Base-by-base conservation (phyloP, 139 green algal genomes). In the Diplosphaera chodatii region DNA sequence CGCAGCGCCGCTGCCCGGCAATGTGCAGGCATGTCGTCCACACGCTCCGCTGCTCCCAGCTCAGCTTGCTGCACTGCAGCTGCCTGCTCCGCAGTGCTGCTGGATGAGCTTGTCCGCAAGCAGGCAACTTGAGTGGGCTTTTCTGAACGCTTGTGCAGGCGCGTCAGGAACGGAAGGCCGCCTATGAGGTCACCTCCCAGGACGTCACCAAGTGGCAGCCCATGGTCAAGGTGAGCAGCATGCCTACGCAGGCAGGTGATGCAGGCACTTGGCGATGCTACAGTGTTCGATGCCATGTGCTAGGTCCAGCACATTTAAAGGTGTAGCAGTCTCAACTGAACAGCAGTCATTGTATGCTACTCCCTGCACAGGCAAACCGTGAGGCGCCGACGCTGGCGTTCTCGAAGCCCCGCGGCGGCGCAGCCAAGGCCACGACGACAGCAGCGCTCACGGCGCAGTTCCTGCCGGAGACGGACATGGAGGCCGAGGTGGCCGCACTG, bases 121-220 rank as follows among this genome's bases (percentile, higher is more conserved):
- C n/a, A n/a, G n/a, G n/a, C n/a, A n/a, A n/a, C n/a, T n/a, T n/a
- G n/a, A n/a, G n/a, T n/a, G n/a, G n/a, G n/a, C n/a, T n/a, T n/a
- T n/a, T n/a, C n/a, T n/a, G n/a, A n/a, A n/a, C n/a, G n/a, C n/a
- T n/a, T n/a, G n/a, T n/a, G n/a, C n/a, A 72, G 34, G 81, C 89
- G 23, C 79, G 90, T 3, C 67, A 86, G 65, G 84, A 95, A 77
- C 84, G 90, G 69, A 89, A 90, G 78, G 94, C 90, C 1, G 94
- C 85, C n/a, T 99, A 99, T 70, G 88, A 95, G 70, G 74, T 75
- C 15, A 89, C 87, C 22, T 85, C 74, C 8, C 75, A 91, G 69
- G 91, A 98, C 6, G 87, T 96, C 5, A 77, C 82, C 40, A 94
- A 94, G 78, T 98, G 94, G 94, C 82, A 91, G 76, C 82, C 86